Conservation (phyloP, 768 basidiomycete genomes). For the Russula lepida region DNA sequence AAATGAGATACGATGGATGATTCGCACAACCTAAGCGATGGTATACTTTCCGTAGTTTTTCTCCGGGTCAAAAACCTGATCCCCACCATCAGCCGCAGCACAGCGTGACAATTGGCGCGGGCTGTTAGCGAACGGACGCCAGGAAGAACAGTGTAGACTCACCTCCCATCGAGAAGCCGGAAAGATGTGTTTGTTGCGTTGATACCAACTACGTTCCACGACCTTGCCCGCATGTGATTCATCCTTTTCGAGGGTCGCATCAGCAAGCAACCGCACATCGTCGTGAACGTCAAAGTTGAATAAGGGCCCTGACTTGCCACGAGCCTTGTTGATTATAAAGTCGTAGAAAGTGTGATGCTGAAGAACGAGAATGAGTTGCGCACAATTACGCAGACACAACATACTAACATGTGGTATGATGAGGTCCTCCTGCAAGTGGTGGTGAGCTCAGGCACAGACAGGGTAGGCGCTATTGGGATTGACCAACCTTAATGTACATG, state of each 20-base stretch:
- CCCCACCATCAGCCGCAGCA: background rate
- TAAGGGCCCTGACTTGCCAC: slow-evolving; percentile 94
- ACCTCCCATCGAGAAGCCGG: slow-evolving; percentile 97
- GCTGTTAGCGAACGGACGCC: background rate
- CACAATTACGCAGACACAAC: background rate
- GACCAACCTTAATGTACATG: slow-evolving; percentile 91
- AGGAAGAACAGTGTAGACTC: slow-evolving; percentile 24
- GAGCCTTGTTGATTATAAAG: slow-evolving; percentile 96
- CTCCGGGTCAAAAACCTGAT: slow-evolving; percentile 85
- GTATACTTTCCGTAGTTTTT: slow-evolving; percentile 92
- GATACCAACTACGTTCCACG: slow-evolving; percentile 92
- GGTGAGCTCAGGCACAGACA: slow-evolving; percentile 7
- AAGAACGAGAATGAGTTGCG: slow-evolving; percentile 2
- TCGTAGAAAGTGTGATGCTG: slow-evolving; percentile 98
- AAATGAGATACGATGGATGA: background rate
- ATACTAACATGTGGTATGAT: slow-evolving; percentile 87
- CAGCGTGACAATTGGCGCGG: background rate
- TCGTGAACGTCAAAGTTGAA: slow-evolving; percentile 99
- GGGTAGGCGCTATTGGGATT: background rate
- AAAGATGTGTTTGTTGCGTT: slow-evolving; percentile 95
- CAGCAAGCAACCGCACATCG: slow-evolving; percentile 87
- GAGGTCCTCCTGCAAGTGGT: slow-evolving; percentile 72
- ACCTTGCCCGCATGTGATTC: slow-evolving; percentile 99
- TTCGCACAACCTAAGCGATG: slow-evolving; percentile 37
- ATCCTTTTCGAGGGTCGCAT: slow-evolving; percentile 95